Percentiles rank a stretch among this genome's conserved stretches.
Conservation (phyloP, 116 monocot species). For the Dioscorea cayenensis region DNA sequence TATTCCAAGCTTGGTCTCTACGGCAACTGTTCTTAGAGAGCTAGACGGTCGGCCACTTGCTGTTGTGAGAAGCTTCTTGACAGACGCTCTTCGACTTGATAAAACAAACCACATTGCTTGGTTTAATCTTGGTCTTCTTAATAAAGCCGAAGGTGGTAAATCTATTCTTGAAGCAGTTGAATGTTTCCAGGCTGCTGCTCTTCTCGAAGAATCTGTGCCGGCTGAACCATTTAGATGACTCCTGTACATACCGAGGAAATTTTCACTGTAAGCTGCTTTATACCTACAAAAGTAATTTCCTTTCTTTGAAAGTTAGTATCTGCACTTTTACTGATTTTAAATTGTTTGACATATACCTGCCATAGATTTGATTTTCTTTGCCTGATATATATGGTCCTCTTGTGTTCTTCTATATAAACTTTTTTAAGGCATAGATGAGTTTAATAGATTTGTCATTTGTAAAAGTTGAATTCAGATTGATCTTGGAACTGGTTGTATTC, state of each 20-base stretch:
- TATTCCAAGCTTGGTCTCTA: constrained; percentile 83
- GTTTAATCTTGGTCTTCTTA: constrained; percentile 71
- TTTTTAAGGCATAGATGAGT: too few relatives aligned
- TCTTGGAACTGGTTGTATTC: too few relatives aligned
- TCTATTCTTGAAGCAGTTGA: constrained; percentile 60
- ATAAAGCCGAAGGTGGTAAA: constrained; percentile 32
- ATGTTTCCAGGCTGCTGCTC: constrained; percentile 79
- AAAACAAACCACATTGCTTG: constrained; percentile 73
- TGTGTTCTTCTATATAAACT: too few relatives aligned
- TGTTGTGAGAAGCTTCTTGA: constrained; percentile 54
- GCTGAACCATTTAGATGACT: constrained; percentile 76
- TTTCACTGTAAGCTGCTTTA: constrained; percentile 26
- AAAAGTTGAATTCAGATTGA: too few relatives aligned
- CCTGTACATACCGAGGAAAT: constrained; percentile 1
- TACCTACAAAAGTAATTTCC: constrained; percentile 1
- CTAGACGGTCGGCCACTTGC: constrained; percentile 33
- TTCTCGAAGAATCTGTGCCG: constrained; percentile 87
- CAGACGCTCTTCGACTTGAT: constrained; percentile 72
- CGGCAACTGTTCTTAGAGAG: constrained; percentile 49
- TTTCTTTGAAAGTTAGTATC: background rate
- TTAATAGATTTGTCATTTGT: too few relatives aligned
- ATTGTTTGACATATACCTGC: too few relatives aligned
- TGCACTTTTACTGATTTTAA: too few relatives aligned
- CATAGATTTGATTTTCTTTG: too few relatives aligned
- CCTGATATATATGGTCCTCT: too few relatives aligned